These are phyloP conservation scores for Neurospora crassa DNA, from an alignment of 2,329 filamentous ascomycete genomes.

Conservation along the genomic window DNA sequence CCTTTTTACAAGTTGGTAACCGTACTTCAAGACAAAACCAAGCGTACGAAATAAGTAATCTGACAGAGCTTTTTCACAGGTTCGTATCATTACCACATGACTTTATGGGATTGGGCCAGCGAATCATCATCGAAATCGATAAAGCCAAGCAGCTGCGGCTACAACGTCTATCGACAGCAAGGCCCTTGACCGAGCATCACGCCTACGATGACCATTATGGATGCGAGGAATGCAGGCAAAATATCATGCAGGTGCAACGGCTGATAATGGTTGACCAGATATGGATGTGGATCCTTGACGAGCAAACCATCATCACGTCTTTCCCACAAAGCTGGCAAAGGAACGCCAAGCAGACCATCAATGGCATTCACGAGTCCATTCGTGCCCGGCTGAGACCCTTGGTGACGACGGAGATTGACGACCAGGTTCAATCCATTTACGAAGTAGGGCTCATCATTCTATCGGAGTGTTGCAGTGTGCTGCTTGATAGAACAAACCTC, in stretches of 20 bases:
- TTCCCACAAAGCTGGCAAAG: slow-evolving; percentile 30
- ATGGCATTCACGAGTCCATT: slow-evolving; percentile 15
- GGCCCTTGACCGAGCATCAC: slow-evolving; percentile 2
- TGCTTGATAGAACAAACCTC: slow-evolving; percentile 15
- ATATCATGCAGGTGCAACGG: slow-evolving; percentile 18
- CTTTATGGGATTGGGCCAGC: neutral
- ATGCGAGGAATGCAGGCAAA: slow-evolving; percentile 17
- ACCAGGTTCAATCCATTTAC: slow-evolving; percentile 12
- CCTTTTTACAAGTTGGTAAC: neutral
- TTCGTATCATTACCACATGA: neutral
- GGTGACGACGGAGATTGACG: neutral
- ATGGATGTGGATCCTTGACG: slow-evolving; percentile 24
- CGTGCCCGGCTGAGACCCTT: slow-evolving; percentile 5
- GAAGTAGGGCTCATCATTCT: slow-evolving; percentile 16
- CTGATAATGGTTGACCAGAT: slow-evolving; percentile 24
- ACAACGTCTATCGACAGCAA: neutral
- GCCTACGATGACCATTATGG: slow-evolving; percentile 6
- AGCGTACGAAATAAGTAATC: neutral
- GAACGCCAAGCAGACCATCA: slow-evolving; percentile 21
- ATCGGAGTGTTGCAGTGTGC: slow-evolving; percentile 11
- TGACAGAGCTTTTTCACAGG: neutral
- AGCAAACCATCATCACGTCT: slow-evolving; percentile 21
- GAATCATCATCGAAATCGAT: neutral
- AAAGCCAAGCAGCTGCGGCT: neutral
- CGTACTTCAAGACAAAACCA: neutral